A percentile compares a stretch with the other conserved stretches of the same genome.
Evolutionary conservation across 345 rosid species (phyloP).

Genomic region (Brassica cretica): DNA sequence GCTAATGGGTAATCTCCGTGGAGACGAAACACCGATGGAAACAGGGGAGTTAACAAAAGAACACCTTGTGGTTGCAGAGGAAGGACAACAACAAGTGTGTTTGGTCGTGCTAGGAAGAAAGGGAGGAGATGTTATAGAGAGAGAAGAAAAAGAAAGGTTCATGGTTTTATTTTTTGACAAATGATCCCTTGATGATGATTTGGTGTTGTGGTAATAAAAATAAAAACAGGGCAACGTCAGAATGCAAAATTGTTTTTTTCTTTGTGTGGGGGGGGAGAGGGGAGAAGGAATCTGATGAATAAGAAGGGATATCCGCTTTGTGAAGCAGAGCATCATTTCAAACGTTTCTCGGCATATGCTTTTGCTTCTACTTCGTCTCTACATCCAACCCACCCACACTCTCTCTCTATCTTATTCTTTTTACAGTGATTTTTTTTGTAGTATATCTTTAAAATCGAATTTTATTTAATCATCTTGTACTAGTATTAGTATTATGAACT

Average conservation of each 20-base stretch:
- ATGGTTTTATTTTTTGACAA: conserved; percentile 18
- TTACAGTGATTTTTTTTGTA: neutral
- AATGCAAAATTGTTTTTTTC: neutral
- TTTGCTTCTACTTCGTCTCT: neutral
- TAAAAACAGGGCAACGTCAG: conserved; percentile 30
- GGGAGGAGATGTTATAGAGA: conserved; percentile 55
- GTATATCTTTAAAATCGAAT: too few relatives aligned
- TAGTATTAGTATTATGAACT: too few relatives aligned
- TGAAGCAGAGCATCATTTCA: conserved; percentile 21
- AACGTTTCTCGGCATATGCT: conserved; percentile 34
- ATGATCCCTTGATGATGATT: neutral
- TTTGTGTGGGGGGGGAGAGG: neutral
- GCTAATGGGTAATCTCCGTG: conserved; percentile 42
- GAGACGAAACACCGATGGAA: conserved; percentile 28
- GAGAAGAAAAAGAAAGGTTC: conserved; percentile 32
- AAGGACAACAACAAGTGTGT: conserved; percentile 14
- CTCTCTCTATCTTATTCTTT: neutral
- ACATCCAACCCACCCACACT: too few relatives aligned
- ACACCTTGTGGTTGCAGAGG: conserved; percentile 26
- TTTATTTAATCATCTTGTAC: too few relatives aligned
- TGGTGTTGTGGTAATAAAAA: conserved; percentile 3
- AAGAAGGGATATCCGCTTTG: conserved; percentile 22
- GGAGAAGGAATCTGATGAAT: conserved; percentile 21
- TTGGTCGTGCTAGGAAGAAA: conserved; percentile 8
- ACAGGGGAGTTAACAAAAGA: conserved; percentile 23